Percentiles rank a stretch among this genome's conserved stretches.
Conservation (phyloP, 768 basidiomycete species). For the Leccinum uliginosum region DNA sequence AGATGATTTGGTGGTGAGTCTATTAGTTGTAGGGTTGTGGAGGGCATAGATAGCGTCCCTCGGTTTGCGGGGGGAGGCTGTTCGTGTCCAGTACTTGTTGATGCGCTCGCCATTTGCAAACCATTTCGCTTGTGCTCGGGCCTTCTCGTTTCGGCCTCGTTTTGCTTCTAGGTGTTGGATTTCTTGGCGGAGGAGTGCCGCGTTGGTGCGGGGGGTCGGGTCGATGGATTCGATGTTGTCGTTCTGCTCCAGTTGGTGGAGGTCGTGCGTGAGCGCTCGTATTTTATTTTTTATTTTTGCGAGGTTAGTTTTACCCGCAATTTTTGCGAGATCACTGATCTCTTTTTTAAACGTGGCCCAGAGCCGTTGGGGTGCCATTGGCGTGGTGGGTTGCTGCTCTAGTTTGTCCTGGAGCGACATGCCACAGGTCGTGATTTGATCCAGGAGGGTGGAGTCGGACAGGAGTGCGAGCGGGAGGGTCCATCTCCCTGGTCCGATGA, state of each 20-base stretch:
- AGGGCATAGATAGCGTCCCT: conserved; percentile 20
- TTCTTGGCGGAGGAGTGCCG: not conserved
- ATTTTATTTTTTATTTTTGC: not conserved
- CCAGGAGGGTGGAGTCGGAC: not conserved
- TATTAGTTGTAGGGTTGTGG: not conserved
- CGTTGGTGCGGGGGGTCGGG: not conserved
- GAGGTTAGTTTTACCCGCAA: not conserved
- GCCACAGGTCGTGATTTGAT: not conserved
- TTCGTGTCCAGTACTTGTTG: conserved; percentile 18
- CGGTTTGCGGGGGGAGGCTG: conserved; percentile 3
- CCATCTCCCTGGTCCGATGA: not conserved
- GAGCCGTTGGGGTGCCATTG: not conserved
- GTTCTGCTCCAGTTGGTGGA: not conserved
- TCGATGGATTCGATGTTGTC: not conserved
- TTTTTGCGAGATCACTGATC: not conserved
- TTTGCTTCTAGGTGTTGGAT: not conserved
- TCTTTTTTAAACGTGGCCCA: not conserved
- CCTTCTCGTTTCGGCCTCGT: not conserved
- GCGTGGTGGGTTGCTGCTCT: not conserved
- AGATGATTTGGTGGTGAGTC: not conserved
- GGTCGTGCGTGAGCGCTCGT: not conserved
- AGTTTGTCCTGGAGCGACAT: not conserved
- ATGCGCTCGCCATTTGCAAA: not conserved
- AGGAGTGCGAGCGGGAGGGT: not conserved
- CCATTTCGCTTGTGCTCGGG: not conserved